Conservation (phyloP, 305 asterid genomes). For the Galium porrigens region DNA sequence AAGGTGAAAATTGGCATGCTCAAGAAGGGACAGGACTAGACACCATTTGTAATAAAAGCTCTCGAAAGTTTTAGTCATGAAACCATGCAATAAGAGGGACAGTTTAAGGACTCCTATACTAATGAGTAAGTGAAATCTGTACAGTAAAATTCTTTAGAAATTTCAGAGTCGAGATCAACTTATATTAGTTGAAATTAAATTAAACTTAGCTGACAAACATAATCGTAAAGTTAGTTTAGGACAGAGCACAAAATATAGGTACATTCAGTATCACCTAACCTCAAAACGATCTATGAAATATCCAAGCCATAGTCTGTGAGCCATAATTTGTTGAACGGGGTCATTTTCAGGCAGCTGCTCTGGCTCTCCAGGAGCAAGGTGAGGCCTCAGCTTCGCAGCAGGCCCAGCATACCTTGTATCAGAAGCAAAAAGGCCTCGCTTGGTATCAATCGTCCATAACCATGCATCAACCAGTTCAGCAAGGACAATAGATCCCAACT, state of each 20-base stretch:
- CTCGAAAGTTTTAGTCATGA: not conserved
- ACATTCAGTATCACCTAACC: slow-evolving; percentile 31
- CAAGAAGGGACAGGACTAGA: not conserved
- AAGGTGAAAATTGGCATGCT: not conserved
- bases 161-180: not conserved
- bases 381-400: slow-evolving; percentile 94
- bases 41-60: not conserved
- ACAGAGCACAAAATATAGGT: slow-evolving; percentile 5
- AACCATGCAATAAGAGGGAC: not conserved
- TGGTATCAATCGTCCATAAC: slow-evolving; percentile 97
- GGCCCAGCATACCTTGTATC: slow-evolving; percentile 71
- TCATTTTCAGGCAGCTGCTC: slow-evolving; percentile 67
- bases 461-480: slow-evolving; percentile 99
- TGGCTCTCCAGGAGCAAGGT: slow-evolving; percentile 93
- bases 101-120: not conserved
- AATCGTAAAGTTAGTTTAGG: not conserved
- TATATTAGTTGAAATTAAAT: not conserved
- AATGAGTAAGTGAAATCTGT: not conserved
- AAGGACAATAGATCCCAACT: slow-evolving; percentile 85
- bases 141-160: not conserved
- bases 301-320: slow-evolving; percentile 98
- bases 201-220: not conserved
- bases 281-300: slow-evolving; percentile 94
- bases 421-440: slow-evolving; percentile 93
- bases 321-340: slow-evolving; percentile 84